Evolutionary conservation across 2,329 filamentous ascomycete species (phyloP).

Genomic region (Ascochyta viciae-villosae): DNA sequence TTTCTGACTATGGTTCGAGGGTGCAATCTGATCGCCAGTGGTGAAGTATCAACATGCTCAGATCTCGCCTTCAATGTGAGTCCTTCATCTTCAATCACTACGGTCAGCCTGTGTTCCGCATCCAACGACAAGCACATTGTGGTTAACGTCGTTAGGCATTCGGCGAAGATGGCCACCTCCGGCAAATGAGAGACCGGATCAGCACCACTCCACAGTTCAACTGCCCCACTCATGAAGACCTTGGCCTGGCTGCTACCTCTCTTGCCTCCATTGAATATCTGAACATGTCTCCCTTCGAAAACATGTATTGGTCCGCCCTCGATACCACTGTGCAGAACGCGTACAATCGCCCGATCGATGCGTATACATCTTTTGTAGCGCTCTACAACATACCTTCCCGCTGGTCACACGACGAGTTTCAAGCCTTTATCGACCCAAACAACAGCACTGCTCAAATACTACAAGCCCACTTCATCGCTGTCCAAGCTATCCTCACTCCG

Average conservation of each 20-base stretch:
- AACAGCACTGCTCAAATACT: conserved; percentile 55
- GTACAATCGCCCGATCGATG: conserved; percentile 41
- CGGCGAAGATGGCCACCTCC: conserved; percentile 41
- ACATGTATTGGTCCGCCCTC: conserved; percentile 36
- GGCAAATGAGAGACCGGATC: conserved; percentile 40
- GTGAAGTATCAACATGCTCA: conserved; percentile 26
- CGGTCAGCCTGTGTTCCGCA: not conserved
- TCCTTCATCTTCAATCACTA: conserved; percentile 1
- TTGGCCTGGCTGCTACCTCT: conserved; percentile 42
- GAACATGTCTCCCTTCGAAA: conserved; percentile 39
- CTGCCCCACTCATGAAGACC: conserved; percentile 33
- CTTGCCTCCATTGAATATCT: conserved; percentile 36
- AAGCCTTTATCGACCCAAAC: conserved; percentile 52
- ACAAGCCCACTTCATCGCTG: conserved; percentile 56
- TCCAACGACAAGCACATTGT: not conserved
- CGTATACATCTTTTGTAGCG: conserved; percentile 52
- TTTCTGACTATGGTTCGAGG: conserved; percentile 50
- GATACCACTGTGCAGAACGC: conserved; percentile 35
- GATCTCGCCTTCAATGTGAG: conserved; percentile 43
- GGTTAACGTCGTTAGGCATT: conserved; percentile 33
- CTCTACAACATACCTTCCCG: conserved; percentile 52
- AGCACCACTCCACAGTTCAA: conserved; percentile 22
- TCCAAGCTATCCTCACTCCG: conserved; percentile 55
- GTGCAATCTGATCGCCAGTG: conserved; percentile 44
- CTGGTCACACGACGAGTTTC: conserved; percentile 52